phyloP scores from a whole-genome alignment of 2,329 filamentous ascomycete species.

The Claviceps spartinae region DNA sequence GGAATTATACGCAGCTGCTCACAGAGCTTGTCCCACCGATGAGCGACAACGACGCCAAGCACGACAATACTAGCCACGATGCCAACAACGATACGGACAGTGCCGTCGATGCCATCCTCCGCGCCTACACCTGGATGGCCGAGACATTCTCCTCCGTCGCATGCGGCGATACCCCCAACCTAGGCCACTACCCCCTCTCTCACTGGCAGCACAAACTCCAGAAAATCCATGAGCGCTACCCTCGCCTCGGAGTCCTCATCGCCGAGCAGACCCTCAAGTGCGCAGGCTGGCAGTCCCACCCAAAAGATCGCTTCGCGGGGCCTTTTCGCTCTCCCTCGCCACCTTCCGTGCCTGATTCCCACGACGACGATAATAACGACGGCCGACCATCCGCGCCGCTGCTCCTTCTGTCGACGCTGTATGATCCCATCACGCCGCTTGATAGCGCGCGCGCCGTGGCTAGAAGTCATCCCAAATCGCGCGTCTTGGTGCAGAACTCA shows the following conservation, averaged over 20 bases:
- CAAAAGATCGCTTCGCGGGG: slow-evolving; percentile 20
- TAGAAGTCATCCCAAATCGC: slow-evolving; percentile 8
- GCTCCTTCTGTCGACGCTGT: slow-evolving; percentile 23
- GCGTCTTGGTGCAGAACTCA: slow-evolving; percentile 11
- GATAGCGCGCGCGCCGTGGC: slow-evolving; percentile 17
- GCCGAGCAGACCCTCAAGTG: slow-evolving; percentile 16
- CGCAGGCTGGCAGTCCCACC: slow-evolving; percentile 18
- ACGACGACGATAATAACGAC: slow-evolving; percentile 7
- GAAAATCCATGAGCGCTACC: slow-evolving; percentile 11
- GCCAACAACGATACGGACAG: neutral
- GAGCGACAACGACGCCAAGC: neutral
- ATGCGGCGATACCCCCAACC: slow-evolving; percentile 11
- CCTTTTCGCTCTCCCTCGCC: slow-evolving; percentile 8
- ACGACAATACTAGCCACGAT: neutral
- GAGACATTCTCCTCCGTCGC: neutral
- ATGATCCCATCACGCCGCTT: slow-evolving; percentile 29
- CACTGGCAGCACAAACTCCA: slow-evolving; percentile 12
- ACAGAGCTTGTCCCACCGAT: neutral
- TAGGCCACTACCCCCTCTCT: slow-evolving; percentile 3
- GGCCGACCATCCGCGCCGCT: slow-evolving; percentile 23
- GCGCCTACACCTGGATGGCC: neutral
- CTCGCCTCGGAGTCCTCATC: slow-evolving; percentile 15
- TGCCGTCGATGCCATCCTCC: neutral
- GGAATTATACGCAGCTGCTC: slow-evolving; percentile 1
- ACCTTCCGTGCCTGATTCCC: slow-evolving; percentile 2